Evolutionary conservation across 2,329 filamentous ascomycete species (phyloP), one percentile per base, ranked within the genome.

Genomic region (Zalaria obscura): DNA sequence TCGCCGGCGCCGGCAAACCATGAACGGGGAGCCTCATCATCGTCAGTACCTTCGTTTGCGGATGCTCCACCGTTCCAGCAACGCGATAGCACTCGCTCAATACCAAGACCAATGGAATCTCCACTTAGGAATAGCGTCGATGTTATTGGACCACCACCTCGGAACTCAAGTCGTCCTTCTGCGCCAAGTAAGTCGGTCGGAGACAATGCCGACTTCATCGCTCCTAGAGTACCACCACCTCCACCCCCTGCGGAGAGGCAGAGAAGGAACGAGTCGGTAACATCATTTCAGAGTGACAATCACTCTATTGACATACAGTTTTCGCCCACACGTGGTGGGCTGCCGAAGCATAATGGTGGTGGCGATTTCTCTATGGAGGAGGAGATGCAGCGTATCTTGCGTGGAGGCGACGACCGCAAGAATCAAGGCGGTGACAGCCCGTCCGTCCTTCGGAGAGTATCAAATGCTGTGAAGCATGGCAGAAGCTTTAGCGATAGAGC

Each of bases 301-400:
- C 29, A 32, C 7, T 32, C 29, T 32, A 7, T n/a, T 7, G 7
- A 7, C 7, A n/a, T 32, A 7, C 55, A 51, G 33, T 46, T 51
- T 7, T 57, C 55, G 5, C 52, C 52, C 25, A 50, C 49, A 11
- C 38, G 43, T 11, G 40, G 41, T 29, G 40, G 43, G 8, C 49
- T 66, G 38, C 67, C 67, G 8, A 64, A 66, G 32, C 65, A 75
- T 46, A 93, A 82, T 60, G 73, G 75, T 35, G 85, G 84, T 40
- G 85, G 80, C 41, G 87, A 93, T 49, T 91, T 95, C 55, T 91
- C 83, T 45, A 78, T 94, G 80, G 89, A 96, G 49, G 88, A 95
- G 60, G 91, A 96, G 56, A 86, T 95, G 76, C 83, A 84, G 41
- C 80, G 88, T 43, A 89, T 95, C 44, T 69, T 94, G 45, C 82